phyloP scores from a whole-genome alignment of 768 basidiomycete genomes.

The Leccinum olivaceopallidum region DNA sequence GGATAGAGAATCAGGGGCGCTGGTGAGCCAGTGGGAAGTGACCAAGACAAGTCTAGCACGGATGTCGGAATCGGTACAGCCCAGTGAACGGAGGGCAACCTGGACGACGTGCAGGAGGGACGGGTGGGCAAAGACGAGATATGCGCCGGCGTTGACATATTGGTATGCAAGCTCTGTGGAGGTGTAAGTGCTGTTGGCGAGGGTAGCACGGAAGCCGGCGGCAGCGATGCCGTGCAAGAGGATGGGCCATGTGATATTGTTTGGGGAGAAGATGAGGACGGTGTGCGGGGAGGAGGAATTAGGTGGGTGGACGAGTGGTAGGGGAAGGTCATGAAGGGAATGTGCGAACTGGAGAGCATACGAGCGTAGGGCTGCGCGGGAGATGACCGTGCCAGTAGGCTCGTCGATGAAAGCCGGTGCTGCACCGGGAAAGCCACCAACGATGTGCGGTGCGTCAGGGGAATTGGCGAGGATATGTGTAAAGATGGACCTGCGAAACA shows the following conservation, averaged over 20 bases:
- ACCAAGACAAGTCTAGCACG: conserved; percentile 58
- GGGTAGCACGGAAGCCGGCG: conserved; percentile 66
- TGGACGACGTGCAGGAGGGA: conserved; percentile 53
- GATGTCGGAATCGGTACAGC: conserved; percentile 47
- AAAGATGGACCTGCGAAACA: conserved; percentile 32
- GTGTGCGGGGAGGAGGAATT: conserved; percentile 42
- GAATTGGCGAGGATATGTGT: conserved; percentile 29
- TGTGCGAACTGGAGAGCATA: conserved; percentile 57
- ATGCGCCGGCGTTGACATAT: conserved; percentile 64
- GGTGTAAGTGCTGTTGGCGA: conserved; percentile 74
- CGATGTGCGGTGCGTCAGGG: conserved; percentile 20
- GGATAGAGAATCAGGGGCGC: conserved; percentile 30
- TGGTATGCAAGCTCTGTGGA: conserved; percentile 70
- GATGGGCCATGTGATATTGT: conserved; percentile 59
- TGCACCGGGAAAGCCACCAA: conserved; percentile 45
- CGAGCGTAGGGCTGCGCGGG: conserved; percentile 53
- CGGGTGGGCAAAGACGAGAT: conserved; percentile 65
- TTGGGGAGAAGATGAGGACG: conserved; percentile 67
- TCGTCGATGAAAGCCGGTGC: conserved; percentile 69
- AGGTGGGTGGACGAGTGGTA: conserved; percentile 49
- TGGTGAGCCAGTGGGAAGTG: conserved; percentile 46
- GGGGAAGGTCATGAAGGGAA: conserved; percentile 51
- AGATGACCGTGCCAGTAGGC: conserved; percentile 51
- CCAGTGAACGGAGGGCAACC: conserved; percentile 55
- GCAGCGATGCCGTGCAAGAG: conserved; percentile 50